phyloP scores from a whole-genome alignment of 768 basidiomycete genomes.

The Tylopilus intermedius region DNA sequence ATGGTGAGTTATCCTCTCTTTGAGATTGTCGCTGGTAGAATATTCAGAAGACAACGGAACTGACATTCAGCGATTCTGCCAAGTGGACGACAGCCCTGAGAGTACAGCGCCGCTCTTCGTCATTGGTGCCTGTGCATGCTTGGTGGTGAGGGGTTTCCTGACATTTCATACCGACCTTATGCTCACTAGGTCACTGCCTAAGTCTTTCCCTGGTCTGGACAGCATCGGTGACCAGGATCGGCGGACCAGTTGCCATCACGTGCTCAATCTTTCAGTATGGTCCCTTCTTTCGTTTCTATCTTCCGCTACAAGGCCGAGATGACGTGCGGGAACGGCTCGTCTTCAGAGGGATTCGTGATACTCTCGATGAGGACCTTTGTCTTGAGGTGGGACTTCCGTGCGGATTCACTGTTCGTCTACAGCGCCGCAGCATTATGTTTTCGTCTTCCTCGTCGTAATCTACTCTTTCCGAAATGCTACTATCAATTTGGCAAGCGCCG shows the following conservation, averaged over 20 bases:
- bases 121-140: conserved; percentile 59
- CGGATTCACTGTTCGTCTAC: neutral
- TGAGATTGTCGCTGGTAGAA: no score
- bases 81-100: conserved; percentile 19
- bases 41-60: no score
- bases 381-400: conserved; percentile 2
- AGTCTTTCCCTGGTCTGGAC: conserved; percentile 78
- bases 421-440: conserved; percentile 53
- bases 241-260: conserved; percentile 62
- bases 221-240: conserved; percentile 48
- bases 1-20: no score
- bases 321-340: conserved; percentile 43
- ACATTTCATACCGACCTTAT: neutral
- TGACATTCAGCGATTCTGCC: no score
- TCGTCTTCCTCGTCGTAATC: conserved; percentile 65
- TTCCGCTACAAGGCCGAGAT: conserved; percentile 67
- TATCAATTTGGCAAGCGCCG: conserved; percentile 33
- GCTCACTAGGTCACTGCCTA: conserved; percentile 8
- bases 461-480: conserved; percentile 59
- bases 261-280: conserved; percentile 66
- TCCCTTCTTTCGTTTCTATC: conserved; percentile 62
- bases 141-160: conserved; percentile 46
- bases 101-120: conserved; percentile 55
- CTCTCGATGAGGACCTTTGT: conserved; percentile 34
- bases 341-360: conserved; percentile 54